Percentiles rank a stretch among this genome's conserved stretches.
Conservation (phyloP, 2,329 filamentous ascomycete genomes). For the Talaromyces sp. region DNA sequence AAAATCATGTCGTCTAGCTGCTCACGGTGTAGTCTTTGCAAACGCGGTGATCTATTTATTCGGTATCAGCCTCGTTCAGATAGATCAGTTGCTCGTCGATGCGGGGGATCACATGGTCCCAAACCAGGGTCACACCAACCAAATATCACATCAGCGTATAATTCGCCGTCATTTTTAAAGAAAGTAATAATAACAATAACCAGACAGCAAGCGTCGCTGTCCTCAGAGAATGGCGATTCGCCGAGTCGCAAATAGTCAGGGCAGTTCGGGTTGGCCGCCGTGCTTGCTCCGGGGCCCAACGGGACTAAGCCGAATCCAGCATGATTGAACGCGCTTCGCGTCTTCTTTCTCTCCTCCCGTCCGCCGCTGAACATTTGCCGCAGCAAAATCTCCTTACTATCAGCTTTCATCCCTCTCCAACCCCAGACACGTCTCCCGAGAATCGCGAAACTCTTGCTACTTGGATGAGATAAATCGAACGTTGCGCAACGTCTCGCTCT, state of each 20-base stretch:
- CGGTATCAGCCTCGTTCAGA: background rate
- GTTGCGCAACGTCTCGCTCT: background rate
- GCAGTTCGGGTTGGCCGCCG: background rate
- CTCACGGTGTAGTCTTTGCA: background rate
- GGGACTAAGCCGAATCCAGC: slow-evolving; percentile 6
- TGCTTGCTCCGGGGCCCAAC: background rate
- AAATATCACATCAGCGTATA: background rate
- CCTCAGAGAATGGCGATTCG: background rate
- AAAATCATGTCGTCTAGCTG: background rate
- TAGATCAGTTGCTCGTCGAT: background rate
- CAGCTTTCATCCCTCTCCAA: background rate
- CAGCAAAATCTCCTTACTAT: background rate
- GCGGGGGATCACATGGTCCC: background rate
- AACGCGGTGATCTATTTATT: background rate
- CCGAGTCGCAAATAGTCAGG: background rate
- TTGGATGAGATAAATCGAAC: background rate
- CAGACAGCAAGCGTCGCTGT: background rate
- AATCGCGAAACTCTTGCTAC: background rate
- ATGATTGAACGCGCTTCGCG: slow-evolving; percentile 13
- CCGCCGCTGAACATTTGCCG: background rate
- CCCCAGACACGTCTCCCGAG: background rate
- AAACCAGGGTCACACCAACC: background rate
- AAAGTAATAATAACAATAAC: background rate
- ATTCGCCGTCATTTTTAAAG: background rate
- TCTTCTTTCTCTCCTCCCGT: slow-evolving; percentile 1